Evolutionary conservation across 345 rosid genomes (phyloP).

Genomic region (Capsella bursapastoris): DNA sequence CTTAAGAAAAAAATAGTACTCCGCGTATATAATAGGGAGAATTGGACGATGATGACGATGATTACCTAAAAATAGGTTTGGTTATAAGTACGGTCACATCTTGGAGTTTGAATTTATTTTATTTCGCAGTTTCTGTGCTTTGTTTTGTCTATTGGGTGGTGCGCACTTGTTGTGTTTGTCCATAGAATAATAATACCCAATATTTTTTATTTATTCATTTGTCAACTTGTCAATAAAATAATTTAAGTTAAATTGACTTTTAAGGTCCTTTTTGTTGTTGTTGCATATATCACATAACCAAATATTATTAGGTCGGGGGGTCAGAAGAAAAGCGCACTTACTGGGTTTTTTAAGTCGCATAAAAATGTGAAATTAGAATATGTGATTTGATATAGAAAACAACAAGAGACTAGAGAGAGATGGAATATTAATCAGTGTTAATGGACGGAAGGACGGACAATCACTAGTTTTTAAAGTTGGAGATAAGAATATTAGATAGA

Average conservation of each 20-base stretch:
- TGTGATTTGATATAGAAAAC: background rate
- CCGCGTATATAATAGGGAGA: too few relatives aligned
- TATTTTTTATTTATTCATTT: background rate
- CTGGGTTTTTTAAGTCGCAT: background rate
- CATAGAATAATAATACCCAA: background rate
- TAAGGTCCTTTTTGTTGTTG: background rate
- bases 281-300: constrained; percentile 4
- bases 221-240: constrained; percentile 23
- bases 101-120: too few relatives aligned
- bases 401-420: background rate
- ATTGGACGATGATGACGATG: too few relatives aligned
- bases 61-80: too few relatives aligned
- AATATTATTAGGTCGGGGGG: constrained; percentile 35
- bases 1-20: too few relatives aligned
- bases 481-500: constrained; percentile 17
- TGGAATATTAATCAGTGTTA: constrained; percentile 29
- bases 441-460: background rate
- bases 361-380: background rate
- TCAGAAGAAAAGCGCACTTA: constrained; percentile 24
- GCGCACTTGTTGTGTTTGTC: too few relatives aligned
- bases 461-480: constrained; percentile 22
- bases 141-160: too few relatives aligned
- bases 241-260: constrained; percentile 31
- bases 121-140: too few relatives aligned
- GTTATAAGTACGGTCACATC: too few relatives aligned